Evolutionary conservation across 1,284 basidiomycete genomes (phyloP), one percentile per base, ranked within the genome.

Genomic region (Inonotus hispidus): DNA sequence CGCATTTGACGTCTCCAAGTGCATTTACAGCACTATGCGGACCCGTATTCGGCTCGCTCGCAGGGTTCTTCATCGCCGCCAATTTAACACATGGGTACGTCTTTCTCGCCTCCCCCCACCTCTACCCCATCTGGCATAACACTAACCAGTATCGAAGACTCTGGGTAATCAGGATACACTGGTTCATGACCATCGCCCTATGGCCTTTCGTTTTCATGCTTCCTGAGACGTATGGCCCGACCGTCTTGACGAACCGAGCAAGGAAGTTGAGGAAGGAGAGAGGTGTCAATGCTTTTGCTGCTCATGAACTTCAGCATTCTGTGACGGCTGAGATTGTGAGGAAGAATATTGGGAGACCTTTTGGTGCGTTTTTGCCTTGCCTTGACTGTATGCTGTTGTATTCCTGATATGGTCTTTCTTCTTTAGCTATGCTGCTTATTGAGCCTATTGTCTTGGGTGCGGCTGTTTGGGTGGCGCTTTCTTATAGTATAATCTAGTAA

Each of bases 401-500:
- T 27, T n/a, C 8, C 2, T 10, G 3, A 16, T 19, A 53, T 45
- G 13, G 39, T 55, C 37, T 10, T 19, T 13, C 16, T 19, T 14
- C 41, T 23, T 27, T 53, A 71, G 71, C 60, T 27, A 70, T 70
- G 69, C 61, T 71, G 19, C n/a, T 67, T 16, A 61, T 63, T 35
- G 69, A 71, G 50, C 69, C 70, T 8, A 70, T 71, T 53, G 58
- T 67, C 7, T 67, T 68, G 38, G 71, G 69, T 2, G 68, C 69
- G 6, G 67, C 70, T 0, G 29, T 69, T 16, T 71, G 69, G 70
- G 65, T 68, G 1, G 65, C 68, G 1, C 53, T 72, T 3, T 64
- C 67, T 5, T 71, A 72, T 46, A 68, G 69, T 16, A 72, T 71
- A 14, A 60, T 71, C 11, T 71, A 72, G 69, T 71, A 53, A 53